These are phyloP conservation scores for Ogataea nitratoaversa DNA, from an alignment of 805 yeast species.

Conservation along the genomic window DNA sequence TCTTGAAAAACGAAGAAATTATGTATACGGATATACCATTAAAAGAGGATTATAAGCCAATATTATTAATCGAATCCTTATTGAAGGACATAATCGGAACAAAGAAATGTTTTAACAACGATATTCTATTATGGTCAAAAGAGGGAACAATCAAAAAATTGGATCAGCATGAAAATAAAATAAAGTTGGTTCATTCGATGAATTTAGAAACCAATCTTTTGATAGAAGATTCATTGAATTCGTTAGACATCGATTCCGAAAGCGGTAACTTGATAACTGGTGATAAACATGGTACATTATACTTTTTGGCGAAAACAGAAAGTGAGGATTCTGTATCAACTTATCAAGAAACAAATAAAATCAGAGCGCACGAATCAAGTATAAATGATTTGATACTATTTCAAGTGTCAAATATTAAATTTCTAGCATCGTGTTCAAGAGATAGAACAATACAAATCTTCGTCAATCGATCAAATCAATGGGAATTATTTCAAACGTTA, in stretches of 20 bases:
- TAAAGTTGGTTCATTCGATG: constrained; percentile 9
- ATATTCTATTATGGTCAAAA: constrained; percentile 39
- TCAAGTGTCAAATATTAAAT: constrained; percentile 22
- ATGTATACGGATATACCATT: constrained; percentile 22
- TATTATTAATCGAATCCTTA: constrained; percentile 33
- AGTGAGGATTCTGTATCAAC: no score
- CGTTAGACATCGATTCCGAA: constrained; percentile 34
- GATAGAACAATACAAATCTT: constrained; percentile 63
- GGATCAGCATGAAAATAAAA: constrained; percentile 3
- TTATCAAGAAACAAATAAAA: constrained; percentile 19
- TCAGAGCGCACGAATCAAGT: constrained; percentile 49
- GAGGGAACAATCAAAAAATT: constrained; percentile 36
- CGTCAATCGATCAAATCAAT: constrained; percentile 24
- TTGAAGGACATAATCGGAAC: constrained; percentile 37
- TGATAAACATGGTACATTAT: constrained; percentile 45
- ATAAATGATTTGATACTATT: constrained; percentile 43
- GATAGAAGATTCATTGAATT: constrained; percentile 37
- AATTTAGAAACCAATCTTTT: constrained; percentile 29
- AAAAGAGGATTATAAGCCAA: constrained; percentile 6
- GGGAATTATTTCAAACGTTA: constrained; percentile 60
- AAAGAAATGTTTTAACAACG: constrained; percentile 30
- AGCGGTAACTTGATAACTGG: constrained; percentile 35
- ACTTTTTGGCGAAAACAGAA: constrained; percentile 24
- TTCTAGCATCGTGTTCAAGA: constrained; percentile 47
- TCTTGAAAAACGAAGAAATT: constrained; percentile 37